Conservation (phyloP, 805 yeast species). For the Scheffersomyces amazonensis region DNA sequence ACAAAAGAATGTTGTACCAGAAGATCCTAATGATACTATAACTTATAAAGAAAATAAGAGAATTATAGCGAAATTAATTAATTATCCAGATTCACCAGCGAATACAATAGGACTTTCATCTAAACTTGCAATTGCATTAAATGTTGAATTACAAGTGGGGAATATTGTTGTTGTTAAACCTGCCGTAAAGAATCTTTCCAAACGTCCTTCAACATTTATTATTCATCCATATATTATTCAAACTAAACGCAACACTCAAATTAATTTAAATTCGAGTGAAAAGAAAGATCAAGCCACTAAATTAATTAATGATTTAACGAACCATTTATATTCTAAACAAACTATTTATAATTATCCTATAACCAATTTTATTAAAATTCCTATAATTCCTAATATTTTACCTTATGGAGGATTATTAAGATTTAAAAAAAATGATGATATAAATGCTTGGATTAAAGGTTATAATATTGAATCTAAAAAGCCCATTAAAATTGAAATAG, state of each 20-base stretch:
- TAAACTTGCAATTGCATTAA: conserved; percentile 54
- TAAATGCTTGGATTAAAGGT: conserved; percentile 40
- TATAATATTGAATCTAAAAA: conserved; percentile 24
- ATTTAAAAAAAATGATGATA: conserved; percentile 45
- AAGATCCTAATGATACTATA: conserved; percentile 9
- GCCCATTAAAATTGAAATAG: conserved; percentile 43
- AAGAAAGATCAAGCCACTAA: conserved; percentile 23
- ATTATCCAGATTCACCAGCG: conserved; percentile 24
- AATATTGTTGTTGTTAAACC: conserved; percentile 51
- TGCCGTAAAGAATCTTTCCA: conserved; percentile 32
- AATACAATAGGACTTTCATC: conserved; percentile 52
- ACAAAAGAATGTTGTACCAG: conserved; percentile 11
- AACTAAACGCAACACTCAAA: conserved; percentile 25
- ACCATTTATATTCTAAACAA: conserved; percentile 13
- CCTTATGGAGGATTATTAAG: conserved; percentile 62
- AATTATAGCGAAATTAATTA: conserved; percentile 51
- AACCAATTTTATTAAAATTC: conserved; percentile 52
- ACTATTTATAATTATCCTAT: conserved; percentile 18
- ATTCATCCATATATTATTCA: conserved; percentile 56
- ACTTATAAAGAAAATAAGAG: conserved; percentile 33
- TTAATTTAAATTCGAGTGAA: conserved; percentile 24
- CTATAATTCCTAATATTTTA: conserved; percentile 42
- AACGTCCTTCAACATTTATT: conserved; percentile 37
- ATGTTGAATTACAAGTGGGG: conserved; percentile 49
- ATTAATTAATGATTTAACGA: conserved; percentile 16